These are phyloP conservation scores for Capsicum pubescens DNA, from an alignment of 257 asterid genomes.

Conservation along the genomic window DNA sequence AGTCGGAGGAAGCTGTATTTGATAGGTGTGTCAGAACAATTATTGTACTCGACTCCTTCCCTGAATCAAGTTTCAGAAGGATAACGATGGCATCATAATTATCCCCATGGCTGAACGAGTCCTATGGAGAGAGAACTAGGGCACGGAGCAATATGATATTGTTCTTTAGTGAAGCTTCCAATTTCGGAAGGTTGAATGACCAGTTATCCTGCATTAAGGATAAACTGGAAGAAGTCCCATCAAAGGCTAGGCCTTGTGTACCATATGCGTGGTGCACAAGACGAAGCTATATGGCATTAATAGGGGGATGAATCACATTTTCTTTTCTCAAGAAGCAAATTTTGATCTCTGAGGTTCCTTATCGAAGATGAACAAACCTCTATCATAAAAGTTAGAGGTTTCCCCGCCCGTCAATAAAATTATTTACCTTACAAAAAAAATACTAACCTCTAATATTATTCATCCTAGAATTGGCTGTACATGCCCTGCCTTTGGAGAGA, in stretches of 20 bases:
- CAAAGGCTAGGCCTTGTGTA: not conserved
- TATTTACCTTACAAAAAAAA: not conserved
- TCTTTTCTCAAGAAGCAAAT: not conserved
- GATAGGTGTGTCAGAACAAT: constrained; percentile 14
- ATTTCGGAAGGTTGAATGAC: not conserved
- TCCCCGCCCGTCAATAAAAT: not conserved
- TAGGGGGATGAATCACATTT: not conserved
- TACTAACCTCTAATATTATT: not conserved
- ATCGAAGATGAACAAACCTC: constrained; percentile 5
- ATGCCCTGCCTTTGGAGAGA: not conserved
- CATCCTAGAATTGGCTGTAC: not conserved
- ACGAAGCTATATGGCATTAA: not conserved
- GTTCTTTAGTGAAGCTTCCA: not conserved
- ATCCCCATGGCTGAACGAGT: not conserved
- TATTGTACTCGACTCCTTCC: not conserved
- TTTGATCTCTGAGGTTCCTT: constrained; percentile 6
- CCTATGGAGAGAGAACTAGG: not conserved
- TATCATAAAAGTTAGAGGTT: not conserved
- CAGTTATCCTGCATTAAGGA: not conserved
- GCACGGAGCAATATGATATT: not conserved
- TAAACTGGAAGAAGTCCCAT: not conserved
- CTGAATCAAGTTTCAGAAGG: constrained; percentile 14
- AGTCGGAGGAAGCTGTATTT: not conserved
- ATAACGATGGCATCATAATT: not conserved
- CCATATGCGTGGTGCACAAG: not conserved